These are phyloP conservation scores for Nicotiana tomentosiformis DNA, from an alignment of 257 asterid genomes.

Conservation along the genomic window DNA sequence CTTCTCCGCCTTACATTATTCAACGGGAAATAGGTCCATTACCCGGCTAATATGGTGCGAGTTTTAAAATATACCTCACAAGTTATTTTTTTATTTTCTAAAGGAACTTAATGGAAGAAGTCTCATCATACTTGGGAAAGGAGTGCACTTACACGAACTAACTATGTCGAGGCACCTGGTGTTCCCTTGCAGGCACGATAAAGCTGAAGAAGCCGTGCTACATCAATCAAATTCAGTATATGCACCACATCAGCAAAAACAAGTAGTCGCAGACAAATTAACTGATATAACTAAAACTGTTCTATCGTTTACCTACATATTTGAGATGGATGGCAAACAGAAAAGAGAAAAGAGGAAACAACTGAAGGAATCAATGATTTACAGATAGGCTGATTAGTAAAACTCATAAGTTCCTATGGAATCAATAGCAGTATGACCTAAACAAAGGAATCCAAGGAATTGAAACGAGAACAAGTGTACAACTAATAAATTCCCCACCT, in stretches of 20 bases:
- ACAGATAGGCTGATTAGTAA: background rate
- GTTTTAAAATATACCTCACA: background rate
- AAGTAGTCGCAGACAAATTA: background rate
- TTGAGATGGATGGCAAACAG: background rate
- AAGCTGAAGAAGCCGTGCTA: slow-evolving; percentile 35
- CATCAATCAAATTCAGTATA: background rate
- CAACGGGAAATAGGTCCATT: background rate
- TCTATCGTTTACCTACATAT: background rate
- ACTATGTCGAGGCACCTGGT: slow-evolving; percentile 29
- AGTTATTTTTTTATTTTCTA: background rate
- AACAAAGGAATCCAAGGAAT: background rate
- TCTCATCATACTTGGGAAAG: background rate
- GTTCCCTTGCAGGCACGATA: slow-evolving; percentile 41
- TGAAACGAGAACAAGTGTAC: background rate
- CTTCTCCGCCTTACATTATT: background rate
- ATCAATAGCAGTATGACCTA: background rate
- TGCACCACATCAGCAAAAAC: background rate
- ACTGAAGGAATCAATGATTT: background rate
- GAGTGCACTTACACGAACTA: slow-evolving; percentile 33
- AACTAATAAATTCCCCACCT: background rate
- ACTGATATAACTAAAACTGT: background rate
- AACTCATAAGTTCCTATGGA: background rate
- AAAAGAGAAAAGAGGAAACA: background rate
- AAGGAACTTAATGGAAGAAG: background rate
- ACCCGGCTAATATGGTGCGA: background rate